These are phyloP conservation scores for Fusarium foetens DNA, from an alignment of 2,329 filamentous ascomycete genomes.

Conservation along the genomic window DNA sequence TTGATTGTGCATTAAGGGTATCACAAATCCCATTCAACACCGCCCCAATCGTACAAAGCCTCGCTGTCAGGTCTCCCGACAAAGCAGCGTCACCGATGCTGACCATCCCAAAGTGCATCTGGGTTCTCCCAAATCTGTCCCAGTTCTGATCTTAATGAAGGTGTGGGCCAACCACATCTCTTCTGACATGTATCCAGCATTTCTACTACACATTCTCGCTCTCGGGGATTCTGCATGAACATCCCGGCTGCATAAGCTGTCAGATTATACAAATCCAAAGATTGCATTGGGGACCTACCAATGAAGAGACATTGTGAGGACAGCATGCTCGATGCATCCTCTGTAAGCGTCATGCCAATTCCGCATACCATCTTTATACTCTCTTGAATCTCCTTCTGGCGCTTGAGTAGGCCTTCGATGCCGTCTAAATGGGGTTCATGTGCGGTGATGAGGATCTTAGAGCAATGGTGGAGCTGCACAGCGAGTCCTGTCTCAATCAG, in stretches of 20 bases:
- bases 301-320: constrained; percentile 56
- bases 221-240: constrained; percentile 29
- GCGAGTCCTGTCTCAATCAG: constrained; percentile 16
- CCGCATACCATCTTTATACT: constrained; percentile 55
- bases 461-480: constrained; percentile 30
- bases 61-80: too few relatives aligned
- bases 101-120: constrained; percentile 1
- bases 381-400: constrained; percentile 39
- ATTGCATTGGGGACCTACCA: neutral
- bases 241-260: constrained; percentile 9
- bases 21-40: too few relatives aligned
- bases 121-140: constrained; percentile 35
- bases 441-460: constrained; percentile 49
- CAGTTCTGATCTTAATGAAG: constrained; percentile 32
- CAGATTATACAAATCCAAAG: rapidly evolving
- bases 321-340: constrained; percentile 54
- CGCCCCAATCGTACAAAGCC: rapidly evolving
- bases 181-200: constrained; percentile 37
- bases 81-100: neutral
- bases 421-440: constrained; percentile 39
- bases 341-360: constrained; percentile 57
- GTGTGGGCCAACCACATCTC: constrained; percentile 40
- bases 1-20: neutral
- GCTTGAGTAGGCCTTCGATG: constrained; percentile 56
- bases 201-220: constrained; percentile 29